Evolutionary conservation across 768 basidiomycete species (phyloP).

Genomic region (Leucocoprinus leucothites): DNA sequence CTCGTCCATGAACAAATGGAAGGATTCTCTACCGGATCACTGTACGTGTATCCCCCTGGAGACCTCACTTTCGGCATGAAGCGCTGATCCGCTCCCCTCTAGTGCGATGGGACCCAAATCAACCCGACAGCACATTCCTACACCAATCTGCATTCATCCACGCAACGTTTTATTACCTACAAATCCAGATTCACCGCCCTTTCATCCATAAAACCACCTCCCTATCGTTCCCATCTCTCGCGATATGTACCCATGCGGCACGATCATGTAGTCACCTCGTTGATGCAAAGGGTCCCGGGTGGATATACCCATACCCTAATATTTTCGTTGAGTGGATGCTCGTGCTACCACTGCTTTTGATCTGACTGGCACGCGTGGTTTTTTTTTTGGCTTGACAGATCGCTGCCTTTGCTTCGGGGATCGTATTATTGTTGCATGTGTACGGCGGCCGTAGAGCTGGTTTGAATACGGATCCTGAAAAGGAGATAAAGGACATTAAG

Average conservation of each 20-base stretch:
- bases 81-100: not conserved
- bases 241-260: constrained; percentile 72
- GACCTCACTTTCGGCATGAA: not conserved
- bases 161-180: constrained; percentile 41
- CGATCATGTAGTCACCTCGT: constrained; percentile 68
- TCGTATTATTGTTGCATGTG: constrained; percentile 55
- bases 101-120: constrained; percentile 39
- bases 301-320: constrained; percentile 24
- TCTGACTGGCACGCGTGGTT: not conserved
- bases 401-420: constrained; percentile 32
- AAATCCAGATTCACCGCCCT: constrained; percentile 69
- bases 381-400: constrained; percentile 26
- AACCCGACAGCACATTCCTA: constrained; percentile 32
- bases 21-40: constrained; percentile 55
- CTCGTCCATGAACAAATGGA: constrained; percentile 59
- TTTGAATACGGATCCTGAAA: constrained; percentile 31
- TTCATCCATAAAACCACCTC: constrained; percentile 49
- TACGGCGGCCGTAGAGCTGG: constrained; percentile 47
- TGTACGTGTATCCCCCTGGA: constrained; percentile 28
- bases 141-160: constrained; percentile 52
- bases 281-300: constrained; percentile 46
- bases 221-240: constrained; percentile 52
- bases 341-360: not conserved
- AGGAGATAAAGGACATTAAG: constrained; percentile 49
- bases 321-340: constrained; percentile 24